Evolutionary conservation across 2,329 filamentous ascomycete species (phyloP).

Genomic region (Aspergillus glaucus): DNA sequence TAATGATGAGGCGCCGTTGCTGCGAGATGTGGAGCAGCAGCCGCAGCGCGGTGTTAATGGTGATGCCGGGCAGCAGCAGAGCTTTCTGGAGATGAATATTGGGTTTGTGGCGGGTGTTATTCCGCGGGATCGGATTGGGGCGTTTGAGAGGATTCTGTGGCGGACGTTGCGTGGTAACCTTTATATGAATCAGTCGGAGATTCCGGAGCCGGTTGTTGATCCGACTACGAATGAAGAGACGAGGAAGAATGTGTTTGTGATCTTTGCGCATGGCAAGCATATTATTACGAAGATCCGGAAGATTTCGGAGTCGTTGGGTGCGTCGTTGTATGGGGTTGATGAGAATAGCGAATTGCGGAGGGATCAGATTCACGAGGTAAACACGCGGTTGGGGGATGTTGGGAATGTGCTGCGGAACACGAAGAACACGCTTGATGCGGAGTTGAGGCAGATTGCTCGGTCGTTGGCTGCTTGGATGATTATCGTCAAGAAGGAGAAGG

Average conservation of each 20-base stretch:
- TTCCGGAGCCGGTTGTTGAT: slow-evolving; percentile 85
- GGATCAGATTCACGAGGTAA: slow-evolving; percentile 96
- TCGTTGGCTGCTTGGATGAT: slow-evolving; percentile 96
- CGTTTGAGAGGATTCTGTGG: slow-evolving; percentile 97
- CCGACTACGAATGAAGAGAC: slow-evolving; percentile 86
- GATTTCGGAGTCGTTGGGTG: slow-evolving; percentile 95
- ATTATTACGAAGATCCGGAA: slow-evolving; percentile 98
- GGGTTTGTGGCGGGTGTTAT: slow-evolving; percentile 97
- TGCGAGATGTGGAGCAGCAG: slow-evolving; percentile 88
- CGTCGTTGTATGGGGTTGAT: slow-evolving; percentile 92
- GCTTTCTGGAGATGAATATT: slow-evolving; percentile 97
- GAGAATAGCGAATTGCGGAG: slow-evolving; percentile 93
- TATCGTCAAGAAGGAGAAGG: slow-evolving; percentile 96
- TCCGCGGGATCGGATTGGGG: slow-evolving; percentile 80
- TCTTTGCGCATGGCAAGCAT: slow-evolving; percentile 97
- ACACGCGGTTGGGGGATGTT: slow-evolving; percentile 83
- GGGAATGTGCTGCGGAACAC: slow-evolving; percentile 91
- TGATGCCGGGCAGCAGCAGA: slow-evolving; percentile 59
- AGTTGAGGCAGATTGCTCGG: slow-evolving; percentile 87
- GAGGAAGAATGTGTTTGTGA: slow-evolving; percentile 98
- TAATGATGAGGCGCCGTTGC: slow-evolving; percentile 85
- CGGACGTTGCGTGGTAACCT: slow-evolving; percentile 92
- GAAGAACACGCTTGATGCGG: slow-evolving; percentile 85
- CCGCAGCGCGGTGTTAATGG: slow-evolving; percentile 54
- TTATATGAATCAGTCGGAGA: slow-evolving; percentile 99